These are phyloP conservation scores for Eucalyptus erythrocorys DNA, from an alignment of 345 rosid species.

Conservation along the genomic window DNA sequence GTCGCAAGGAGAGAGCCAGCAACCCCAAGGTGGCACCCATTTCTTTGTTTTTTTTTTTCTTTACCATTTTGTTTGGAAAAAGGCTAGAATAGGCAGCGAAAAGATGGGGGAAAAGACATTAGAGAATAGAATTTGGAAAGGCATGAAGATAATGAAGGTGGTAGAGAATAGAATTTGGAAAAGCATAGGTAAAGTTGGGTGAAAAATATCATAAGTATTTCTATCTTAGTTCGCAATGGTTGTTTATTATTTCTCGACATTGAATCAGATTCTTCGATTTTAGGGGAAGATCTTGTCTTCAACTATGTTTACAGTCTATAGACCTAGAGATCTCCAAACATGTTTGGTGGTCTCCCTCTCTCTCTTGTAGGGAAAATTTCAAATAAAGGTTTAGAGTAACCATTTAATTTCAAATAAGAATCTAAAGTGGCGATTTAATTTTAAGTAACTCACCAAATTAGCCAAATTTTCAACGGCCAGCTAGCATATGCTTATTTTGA, in stretches of 20 bases:
- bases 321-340: not conserved
- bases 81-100: not conserved
- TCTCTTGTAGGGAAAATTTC: accelerated
- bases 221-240: not conserved
- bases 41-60: not conserved
- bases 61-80: not conserved
- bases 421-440: too few relatives aligned
- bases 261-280: not conserved
- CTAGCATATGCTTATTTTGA: not conserved
- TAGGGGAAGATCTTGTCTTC: accelerated
- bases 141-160: not conserved
- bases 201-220: not conserved
- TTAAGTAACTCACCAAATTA: too few relatives aligned
- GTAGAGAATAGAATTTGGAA: not conserved
- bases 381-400: accelerated
- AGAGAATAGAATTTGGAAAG: not conserved
- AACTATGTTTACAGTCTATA: not conserved
- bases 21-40: not conserved
- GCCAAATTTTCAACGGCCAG: too few relatives aligned
- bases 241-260: not conserved
- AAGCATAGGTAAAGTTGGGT: not conserved
- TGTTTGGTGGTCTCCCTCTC: not conserved
- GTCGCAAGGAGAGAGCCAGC: not conserved
- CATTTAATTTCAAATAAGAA: too few relatives aligned
- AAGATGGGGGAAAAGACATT: not conserved